Evolutionary conservation across 495 filamentous ascomycete species (phyloP), one percentile per base, ranked within the genome.

Genomic region (Staphylotrichum longicolle): DNA sequence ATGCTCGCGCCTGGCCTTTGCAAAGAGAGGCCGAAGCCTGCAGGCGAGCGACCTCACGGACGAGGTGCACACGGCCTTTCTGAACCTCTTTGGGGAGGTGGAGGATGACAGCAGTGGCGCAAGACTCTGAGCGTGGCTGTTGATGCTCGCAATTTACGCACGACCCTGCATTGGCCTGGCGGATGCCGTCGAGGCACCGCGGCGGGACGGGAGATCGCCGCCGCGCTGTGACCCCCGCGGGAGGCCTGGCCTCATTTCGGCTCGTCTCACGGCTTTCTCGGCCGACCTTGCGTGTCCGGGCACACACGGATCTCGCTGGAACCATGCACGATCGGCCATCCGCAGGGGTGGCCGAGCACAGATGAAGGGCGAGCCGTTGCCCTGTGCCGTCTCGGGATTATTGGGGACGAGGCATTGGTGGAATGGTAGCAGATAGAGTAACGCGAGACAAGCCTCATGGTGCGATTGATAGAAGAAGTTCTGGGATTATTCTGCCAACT

Each of bases 11-110:
- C 75, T 91, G 62, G 94, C 94, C 5, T 98, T 94, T 70, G 80
- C 83, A 64, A 90, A 93, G 69, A 90, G 88, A 61, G 94, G 94
- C 5, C 83, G 94, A 66, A 91, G 90, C 69, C 77, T 98, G 70
- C 94, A 98, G 78, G 94, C 94, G 1, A 91, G 89, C 71, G 94
- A 98, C 75, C 79, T 98, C 72, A 97, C 94, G 2, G 91, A 92
- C 39, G 86, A 97, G 74, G 91, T 98, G 32, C 85, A 91, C 63
- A 80, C 80, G 30, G 90, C 91, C 12, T 98, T 96, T 72, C 69
- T 88, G 68, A 86, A 86, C 59, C 66, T 96, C 39, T 88, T 96
- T 72, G 88, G 83, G n/a, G 85, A 79, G 46, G 72, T 69, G 11
- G 72, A 73, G 30, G 68, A 54, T 0, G 64, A 65, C 49, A 45